Evolutionary conservation across 805 yeast genomes (phyloP), one percentile per base, ranked within the genome.

Genomic region (Pichia phayaonensis): DNA sequence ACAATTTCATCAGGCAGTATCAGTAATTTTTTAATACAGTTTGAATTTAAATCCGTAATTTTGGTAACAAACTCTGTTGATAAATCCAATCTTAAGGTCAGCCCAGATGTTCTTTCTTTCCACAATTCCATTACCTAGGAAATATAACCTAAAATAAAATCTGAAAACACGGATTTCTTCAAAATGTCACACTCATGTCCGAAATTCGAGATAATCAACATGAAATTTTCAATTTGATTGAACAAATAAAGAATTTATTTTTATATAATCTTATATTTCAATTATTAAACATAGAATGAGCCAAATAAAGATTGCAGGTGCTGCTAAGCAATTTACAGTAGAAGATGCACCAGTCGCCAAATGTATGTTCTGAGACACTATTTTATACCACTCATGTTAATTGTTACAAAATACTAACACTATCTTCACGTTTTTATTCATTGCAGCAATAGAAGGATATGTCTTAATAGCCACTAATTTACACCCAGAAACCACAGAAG

Each of bases 401-500:
- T n/a, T n/a, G 21, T 31, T 13, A 15, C 16, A 2, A 13, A 18
- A 26, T 31, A 40, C 41, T 47, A 36, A 40, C 40, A 42, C n/a
- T 6, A 12, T 12, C 26, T 21, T 12, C 11, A 26, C 29, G 3
- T 10, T 13, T 29, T 5, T 12, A 3, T 8, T 39, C 27, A 34
- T 10, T n/a, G 13, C 36, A 69, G 69, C 75, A 4, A 57, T 71
- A 18, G 76, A 72, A 53, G 79, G 77, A 15, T 74, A 72, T 63
- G 66, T 73, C 8, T 26, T 74, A 1, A 59, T 73, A 4, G 71
- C 65, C 8, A 61, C 69, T 0, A 71, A 71, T 38, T 47, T 74
- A 18, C 76, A 75, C 49, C 74, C 72, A 38, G 79, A 74, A 56
- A 70, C 72, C 2, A 57, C 73, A 10, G 79, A 75, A 46, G 78